Evolutionary conservation across 768 basidiomycete genomes (phyloP).

Genomic region (Panellus pusillus): DNA sequence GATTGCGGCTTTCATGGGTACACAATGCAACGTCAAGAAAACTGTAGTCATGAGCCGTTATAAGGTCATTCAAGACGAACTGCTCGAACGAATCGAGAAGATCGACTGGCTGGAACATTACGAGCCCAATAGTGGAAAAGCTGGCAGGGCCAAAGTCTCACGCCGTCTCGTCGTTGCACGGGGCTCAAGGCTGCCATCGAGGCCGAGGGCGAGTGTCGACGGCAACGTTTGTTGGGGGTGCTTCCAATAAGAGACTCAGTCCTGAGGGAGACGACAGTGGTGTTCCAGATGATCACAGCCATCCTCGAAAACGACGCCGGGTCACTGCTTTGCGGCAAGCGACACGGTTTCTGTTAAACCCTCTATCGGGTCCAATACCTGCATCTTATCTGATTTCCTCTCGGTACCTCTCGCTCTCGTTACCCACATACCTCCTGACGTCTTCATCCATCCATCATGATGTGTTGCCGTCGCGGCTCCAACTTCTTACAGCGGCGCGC

Average conservation of each 20-base stretch:
- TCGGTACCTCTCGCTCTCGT: slow-evolving; percentile 27
- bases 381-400: slow-evolving; percentile 10
- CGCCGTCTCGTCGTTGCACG: slow-evolving; percentile 67
- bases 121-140: slow-evolving; percentile 44
- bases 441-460: slow-evolving; percentile 28
- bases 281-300: slow-evolving; percentile 10
- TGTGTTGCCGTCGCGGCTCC: slow-evolving; percentile 60
- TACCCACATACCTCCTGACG: slow-evolving; percentile 58
- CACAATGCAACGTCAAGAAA: slow-evolving; percentile 49
- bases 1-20: slow-evolving; percentile 58
- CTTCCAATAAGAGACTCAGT: neutral
- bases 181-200: slow-evolving; percentile 66
- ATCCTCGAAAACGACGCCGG: slow-evolving; percentile 30
- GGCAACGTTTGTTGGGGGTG: slow-evolving; percentile 30
- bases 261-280: slow-evolving; percentile 11
- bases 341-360: slow-evolving; percentile 58
- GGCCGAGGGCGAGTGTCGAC: slow-evolving; percentile 65
- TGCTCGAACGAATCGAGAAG: slow-evolving; percentile 59
- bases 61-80: slow-evolving; percentile 58
- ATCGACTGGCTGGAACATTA: slow-evolving; percentile 75
- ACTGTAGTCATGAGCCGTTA: slow-evolving; percentile 68
- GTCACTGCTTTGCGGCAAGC: slow-evolving; percentile 42
- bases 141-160: slow-evolving; percentile 58
- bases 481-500: slow-evolving; percentile 56
- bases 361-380: slow-evolving; percentile 40